A percentile compares a stretch with the other conserved stretches of the same genome.
Conservation (phyloP, 768 basidiomycete species). For the Lactifluus pinguis region DNA sequence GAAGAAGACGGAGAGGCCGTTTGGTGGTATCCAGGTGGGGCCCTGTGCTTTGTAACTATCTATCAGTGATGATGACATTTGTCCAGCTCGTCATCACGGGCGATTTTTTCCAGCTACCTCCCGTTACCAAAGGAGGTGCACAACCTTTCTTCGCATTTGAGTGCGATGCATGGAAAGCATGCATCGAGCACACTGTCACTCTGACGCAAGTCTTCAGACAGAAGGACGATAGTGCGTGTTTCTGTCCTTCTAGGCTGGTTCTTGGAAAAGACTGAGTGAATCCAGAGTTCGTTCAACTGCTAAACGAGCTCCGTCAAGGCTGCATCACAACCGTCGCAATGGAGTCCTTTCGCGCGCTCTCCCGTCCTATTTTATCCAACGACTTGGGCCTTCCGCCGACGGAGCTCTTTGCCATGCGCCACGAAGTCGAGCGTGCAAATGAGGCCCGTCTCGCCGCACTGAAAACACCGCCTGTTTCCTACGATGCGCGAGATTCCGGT, state of each 20-base stretch:
- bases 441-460: slow-evolving; percentile 42
- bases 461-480: slow-evolving; percentile 33
- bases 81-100: slow-evolving; percentile 46
- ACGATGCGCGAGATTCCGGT: slow-evolving; percentile 46
- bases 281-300: slow-evolving; percentile 56
- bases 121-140: slow-evolving; percentile 38
- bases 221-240: slow-evolving; percentile 52
- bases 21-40: slow-evolving; percentile 57
- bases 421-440: slow-evolving; percentile 64
- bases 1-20: slow-evolving; percentile 41
- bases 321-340: slow-evolving; percentile 39
- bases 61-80: slow-evolving; percentile 12
- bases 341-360: slow-evolving; percentile 38
- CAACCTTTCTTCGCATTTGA: slow-evolving; percentile 58
- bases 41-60: slow-evolving; percentile 22
- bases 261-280: neutral
- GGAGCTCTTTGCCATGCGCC: slow-evolving; percentile 54
- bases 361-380: slow-evolving; percentile 27
- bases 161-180: slow-evolving; percentile 47
- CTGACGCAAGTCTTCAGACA: slow-evolving; percentile 70
- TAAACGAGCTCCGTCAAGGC: slow-evolving; percentile 72
- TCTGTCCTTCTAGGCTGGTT: neutral
- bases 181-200: slow-evolving; percentile 50
- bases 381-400: slow-evolving; percentile 34
- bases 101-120: slow-evolving; percentile 62